Conservation (phyloP, 768 basidiomycete species). For the Kwoniella sp. region DNA sequence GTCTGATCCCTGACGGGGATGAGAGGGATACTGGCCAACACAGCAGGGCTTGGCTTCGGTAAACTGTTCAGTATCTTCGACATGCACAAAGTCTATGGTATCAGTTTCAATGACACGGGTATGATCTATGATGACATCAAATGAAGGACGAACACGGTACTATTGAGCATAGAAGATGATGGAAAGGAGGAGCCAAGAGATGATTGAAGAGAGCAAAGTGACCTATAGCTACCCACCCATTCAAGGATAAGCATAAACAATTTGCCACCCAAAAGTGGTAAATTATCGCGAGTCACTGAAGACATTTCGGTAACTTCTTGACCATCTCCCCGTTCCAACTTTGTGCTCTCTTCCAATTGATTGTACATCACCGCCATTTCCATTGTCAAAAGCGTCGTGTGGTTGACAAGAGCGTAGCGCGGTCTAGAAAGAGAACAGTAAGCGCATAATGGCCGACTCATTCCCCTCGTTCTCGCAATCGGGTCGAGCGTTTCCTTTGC, state of each 20-base stretch:
- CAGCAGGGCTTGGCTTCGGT: no score
- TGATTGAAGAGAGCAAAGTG: no score
- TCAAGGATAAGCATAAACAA: no score
- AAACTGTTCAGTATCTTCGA: no score
- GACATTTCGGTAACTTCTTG: background rate
- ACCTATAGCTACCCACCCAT: no score
- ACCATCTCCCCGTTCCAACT: background rate
- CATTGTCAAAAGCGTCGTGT: background rate
- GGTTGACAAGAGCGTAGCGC: background rate
- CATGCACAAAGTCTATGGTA: background rate
- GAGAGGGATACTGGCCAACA: no score
- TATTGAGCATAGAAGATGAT: background rate
- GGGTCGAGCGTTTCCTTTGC: constrained; percentile 60
- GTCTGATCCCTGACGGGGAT: background rate
- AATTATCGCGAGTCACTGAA: background rate
- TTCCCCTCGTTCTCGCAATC: constrained; percentile 31
- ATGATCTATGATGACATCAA: background rate
- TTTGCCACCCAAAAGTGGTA: constrained; percentile 23
- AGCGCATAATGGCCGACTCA: constrained; percentile 21
- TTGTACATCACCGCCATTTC: background rate
- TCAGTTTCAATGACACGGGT: background rate
- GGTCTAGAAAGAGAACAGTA: background rate
- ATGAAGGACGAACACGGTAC: background rate
- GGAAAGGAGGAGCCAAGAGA: constrained; percentile 1
- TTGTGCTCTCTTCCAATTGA: background rate